These are phyloP conservation scores for Suillus luteus DNA, from an alignment of 768 basidiomycete genomes.

Conservation along the genomic window DNA sequence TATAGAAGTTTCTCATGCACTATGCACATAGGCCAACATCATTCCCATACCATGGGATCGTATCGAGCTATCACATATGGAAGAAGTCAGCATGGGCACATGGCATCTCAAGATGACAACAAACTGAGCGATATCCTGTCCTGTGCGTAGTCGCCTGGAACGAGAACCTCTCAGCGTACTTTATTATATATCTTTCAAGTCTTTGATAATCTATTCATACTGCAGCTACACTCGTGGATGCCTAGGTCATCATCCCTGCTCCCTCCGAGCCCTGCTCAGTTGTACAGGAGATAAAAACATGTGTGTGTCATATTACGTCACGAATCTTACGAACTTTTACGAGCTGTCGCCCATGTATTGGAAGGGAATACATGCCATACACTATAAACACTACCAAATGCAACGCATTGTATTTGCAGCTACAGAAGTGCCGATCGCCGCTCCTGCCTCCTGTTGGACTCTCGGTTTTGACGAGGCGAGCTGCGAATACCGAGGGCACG, in stretches of 20 bases:
- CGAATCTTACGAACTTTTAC: slow-evolving; percentile 15
- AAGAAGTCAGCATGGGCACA: slow-evolving; percentile 65
- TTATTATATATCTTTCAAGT: slow-evolving; percentile 9
- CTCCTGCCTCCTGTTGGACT: neutral
- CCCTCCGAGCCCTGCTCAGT: slow-evolving; percentile 11
- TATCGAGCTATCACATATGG: slow-evolving; percentile 69
- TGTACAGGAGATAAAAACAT: slow-evolving; percentile 24
- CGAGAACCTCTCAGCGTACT: neutral
- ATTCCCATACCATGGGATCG: slow-evolving; percentile 71
- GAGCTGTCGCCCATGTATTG: slow-evolving; percentile 6
- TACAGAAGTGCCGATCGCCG: slow-evolving; percentile 3
- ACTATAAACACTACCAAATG: neutral
- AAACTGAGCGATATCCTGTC: slow-evolving; percentile 19
- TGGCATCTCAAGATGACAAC: slow-evolving; percentile 68
- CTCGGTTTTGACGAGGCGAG: slow-evolving; percentile 34
- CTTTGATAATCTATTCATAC: slow-evolving; percentile 6
- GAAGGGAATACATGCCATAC: neutral
- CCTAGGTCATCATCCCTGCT: slow-evolving; percentile 11
- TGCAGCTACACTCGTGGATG: slow-evolving; percentile 8
- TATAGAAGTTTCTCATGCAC: slow-evolving; percentile 14
- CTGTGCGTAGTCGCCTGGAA: neutral
- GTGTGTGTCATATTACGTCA: slow-evolving; percentile 27
- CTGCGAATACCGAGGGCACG: slow-evolving; percentile 53
- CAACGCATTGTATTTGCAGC: neutral
- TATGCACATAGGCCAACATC: slow-evolving; percentile 53